Percentiles rank a stretch among this genome's conserved stretches.
phyloP scores from a whole-genome alignment of 345 rosid genomes.

The Lumnitzera racemosa region DNA sequence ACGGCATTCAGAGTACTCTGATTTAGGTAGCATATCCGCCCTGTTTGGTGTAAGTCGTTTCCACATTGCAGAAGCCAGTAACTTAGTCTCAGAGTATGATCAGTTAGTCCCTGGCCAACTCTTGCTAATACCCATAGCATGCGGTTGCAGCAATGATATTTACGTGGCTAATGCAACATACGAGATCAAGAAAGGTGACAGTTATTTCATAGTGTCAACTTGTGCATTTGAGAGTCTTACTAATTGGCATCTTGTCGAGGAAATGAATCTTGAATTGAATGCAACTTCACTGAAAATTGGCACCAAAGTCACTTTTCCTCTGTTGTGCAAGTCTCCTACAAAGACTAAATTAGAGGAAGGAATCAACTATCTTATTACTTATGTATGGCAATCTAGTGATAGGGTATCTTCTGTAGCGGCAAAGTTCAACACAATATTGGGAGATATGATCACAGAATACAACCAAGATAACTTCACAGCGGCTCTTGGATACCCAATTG shows the following conservation, averaged over 20 bases:
- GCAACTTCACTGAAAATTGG: constrained; percentile 33
- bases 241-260: constrained; percentile 27
- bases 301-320: constrained; percentile 33
- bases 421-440: constrained; percentile 21
- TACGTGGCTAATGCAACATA: constrained; percentile 47
- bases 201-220: constrained; percentile 31
- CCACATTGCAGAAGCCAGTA: constrained; percentile 35
- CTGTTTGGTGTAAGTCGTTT: constrained; percentile 32
- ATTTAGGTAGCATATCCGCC: constrained; percentile 34
- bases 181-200: constrained; percentile 40
- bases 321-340: constrained; percentile 55
- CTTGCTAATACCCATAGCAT: constrained; percentile 39
- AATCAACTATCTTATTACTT: constrained; percentile 31
- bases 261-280: constrained; percentile 27
- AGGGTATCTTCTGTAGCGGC: constrained; percentile 23
- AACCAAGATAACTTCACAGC: too few species aligned
- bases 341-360: constrained; percentile 20
- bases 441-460: too few species aligned
- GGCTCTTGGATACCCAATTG: too few species aligned
- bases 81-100: constrained; percentile 34
- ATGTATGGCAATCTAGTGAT: constrained; percentile 45
- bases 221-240: constrained; percentile 36
- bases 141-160: constrained; percentile 35
- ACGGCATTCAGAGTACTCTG: constrained; percentile 27
- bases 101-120: constrained; percentile 38